Conservation (phyloP, 2,329 filamentous ascomycete species). For the Xylaria polymorpha region DNA sequence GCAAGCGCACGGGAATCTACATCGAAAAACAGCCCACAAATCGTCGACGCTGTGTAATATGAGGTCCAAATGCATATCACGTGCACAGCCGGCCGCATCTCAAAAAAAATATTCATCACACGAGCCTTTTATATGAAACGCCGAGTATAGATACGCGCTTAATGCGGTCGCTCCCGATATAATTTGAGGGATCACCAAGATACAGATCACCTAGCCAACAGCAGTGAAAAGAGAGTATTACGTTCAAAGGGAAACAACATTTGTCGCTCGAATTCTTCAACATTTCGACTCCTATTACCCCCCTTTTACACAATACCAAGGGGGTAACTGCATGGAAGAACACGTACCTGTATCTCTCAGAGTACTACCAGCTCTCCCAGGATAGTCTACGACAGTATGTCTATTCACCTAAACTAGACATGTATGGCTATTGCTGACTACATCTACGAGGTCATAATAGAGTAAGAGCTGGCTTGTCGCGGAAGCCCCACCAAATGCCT, state of each 20-base stretch:
- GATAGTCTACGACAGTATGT: background rate
- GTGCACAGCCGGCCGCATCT: too few species aligned
- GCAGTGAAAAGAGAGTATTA: background rate
- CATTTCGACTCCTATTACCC: background rate
- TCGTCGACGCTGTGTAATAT: constrained; percentile 6
- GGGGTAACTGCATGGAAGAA: background rate
- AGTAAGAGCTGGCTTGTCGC: too few species aligned
- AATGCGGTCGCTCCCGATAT: background rate
- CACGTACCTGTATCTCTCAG: background rate
- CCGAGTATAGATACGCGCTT: background rate
- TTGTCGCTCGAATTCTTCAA: background rate
- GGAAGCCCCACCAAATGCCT: background rate
- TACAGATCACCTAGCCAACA: background rate
- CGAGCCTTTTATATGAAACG: background rate
- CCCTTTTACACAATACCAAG: background rate
- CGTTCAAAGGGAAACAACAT: background rate
- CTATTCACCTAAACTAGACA: too few species aligned
- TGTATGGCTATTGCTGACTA: too few species aligned
- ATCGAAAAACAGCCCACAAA: background rate
- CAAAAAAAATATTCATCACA: background rate
- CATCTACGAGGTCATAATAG: background rate
- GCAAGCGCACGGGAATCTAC: constrained; percentile 6
- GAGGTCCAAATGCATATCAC: background rate
- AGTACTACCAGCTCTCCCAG: background rate
- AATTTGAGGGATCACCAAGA: background rate